Percentiles rank a stretch among this genome's conserved stretches.
Conservation (phyloP, 805 yeast genomes). For the Zygotorulaspora danielsina region DNA sequence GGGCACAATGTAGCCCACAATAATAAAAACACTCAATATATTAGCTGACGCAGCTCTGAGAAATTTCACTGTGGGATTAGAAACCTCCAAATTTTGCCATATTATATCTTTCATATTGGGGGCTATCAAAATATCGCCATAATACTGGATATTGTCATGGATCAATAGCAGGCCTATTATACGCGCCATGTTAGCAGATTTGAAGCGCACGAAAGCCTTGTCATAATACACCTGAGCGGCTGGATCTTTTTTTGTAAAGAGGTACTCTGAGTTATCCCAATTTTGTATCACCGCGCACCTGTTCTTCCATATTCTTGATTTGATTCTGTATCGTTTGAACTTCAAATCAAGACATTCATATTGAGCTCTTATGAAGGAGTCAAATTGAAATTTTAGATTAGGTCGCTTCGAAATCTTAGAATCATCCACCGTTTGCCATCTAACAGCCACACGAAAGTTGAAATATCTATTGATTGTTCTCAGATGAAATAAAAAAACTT, state of each 20-base stretch:
- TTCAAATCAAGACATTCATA: constrained; percentile 8
- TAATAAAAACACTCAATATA: constrained; percentile 44
- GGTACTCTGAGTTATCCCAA: constrained; percentile 6
- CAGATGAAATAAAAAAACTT: constrained; percentile 5
- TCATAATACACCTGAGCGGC: constrained; percentile 19
- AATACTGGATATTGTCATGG: constrained; percentile 40
- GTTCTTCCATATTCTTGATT: constrained; percentile 7
- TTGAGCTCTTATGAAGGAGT: constrained; percentile 4
- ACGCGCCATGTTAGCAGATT: constrained; percentile 52
- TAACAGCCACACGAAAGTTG: not conserved
- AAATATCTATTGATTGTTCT: constrained; percentile 7
- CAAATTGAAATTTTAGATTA: not conserved
- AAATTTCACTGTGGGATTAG: constrained; percentile 37
- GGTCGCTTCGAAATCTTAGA: not conserved
- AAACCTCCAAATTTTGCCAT: constrained; percentile 58
- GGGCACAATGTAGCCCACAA: constrained; percentile 73
- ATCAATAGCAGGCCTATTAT: constrained; percentile 58
- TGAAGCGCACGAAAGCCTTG: constrained; percentile 61
- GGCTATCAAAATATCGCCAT: constrained; percentile 45
- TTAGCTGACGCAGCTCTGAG: constrained; percentile 44
- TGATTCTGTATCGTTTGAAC: constrained; percentile 6
- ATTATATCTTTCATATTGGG: constrained; percentile 63
- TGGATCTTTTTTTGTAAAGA: constrained; percentile 5
- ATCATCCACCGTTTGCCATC: not conserved
- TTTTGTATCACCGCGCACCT: constrained; percentile 7